A percentile compares a stretch with the other conserved stretches of the same genome.
phyloP scores from a whole-genome alignment of 306 rosid genomes.

The Alnus glutinosa region DNA sequence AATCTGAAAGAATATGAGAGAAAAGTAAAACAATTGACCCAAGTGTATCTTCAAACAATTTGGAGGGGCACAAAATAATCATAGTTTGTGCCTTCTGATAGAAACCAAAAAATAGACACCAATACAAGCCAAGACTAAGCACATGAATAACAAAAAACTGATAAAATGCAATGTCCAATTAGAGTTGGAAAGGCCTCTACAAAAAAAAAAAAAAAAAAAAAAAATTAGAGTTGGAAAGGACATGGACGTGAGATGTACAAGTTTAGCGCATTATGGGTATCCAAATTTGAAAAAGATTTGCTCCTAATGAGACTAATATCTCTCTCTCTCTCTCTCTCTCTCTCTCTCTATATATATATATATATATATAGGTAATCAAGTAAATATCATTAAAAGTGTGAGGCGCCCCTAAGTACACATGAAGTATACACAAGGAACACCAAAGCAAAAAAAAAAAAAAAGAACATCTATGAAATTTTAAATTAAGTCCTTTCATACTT shows the following conservation, averaged over 20 bases:
- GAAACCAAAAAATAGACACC: background rate
- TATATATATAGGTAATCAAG: too few species aligned
- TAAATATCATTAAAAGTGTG: too few species aligned
- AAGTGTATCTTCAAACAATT: slow-evolving; percentile 6
- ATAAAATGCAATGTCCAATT: background rate
- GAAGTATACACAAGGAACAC: too few species aligned
- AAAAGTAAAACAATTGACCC: background rate
- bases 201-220: too few species aligned
- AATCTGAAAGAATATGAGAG: slow-evolving; percentile 44
- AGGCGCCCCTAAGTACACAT: too few species aligned
- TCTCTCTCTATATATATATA: too few species aligned
- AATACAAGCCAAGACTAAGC: background rate
- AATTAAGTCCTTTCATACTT: too few species aligned
- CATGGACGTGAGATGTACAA: background rate
- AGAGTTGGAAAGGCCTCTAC: background rate
- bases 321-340: too few species aligned
- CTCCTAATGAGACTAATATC: background rate
- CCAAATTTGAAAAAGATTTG: background rate
- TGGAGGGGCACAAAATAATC: background rate
- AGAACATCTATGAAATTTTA: background rate
- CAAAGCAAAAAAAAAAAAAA: too few species aligned
- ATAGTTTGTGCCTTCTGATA: background rate
- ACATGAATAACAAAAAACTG: background rate
- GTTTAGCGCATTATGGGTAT: background rate
- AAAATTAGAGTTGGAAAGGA: background rate